A percentile compares a stretch with the other conserved stretches of the same genome.
Evolutionary conservation across 345 rosid species (phyloP).

Genomic region (Erysimum cheiranthoides): DNA sequence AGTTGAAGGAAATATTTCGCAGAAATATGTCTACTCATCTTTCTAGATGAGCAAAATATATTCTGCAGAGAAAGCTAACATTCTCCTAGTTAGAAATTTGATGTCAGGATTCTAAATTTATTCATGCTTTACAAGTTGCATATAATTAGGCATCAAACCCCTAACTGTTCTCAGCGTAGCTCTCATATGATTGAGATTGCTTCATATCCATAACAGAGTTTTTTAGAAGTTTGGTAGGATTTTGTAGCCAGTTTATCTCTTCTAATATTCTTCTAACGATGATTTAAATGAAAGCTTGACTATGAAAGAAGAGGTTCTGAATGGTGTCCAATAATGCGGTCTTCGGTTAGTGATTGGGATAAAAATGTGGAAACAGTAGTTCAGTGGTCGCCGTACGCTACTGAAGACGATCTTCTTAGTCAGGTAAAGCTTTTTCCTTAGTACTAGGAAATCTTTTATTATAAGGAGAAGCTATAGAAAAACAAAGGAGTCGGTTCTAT

Average conservation of each 20-base stretch:
- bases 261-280: constrained; percentile 34
- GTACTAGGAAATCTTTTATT: neutral
- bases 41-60: neutral
- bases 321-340: constrained; percentile 65
- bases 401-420: constrained; percentile 72
- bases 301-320: constrained; percentile 60
- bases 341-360: constrained; percentile 66
- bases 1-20: neutral
- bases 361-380: constrained; percentile 70
- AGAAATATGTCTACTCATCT: neutral
- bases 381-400: constrained; percentile 82
- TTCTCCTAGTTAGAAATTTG: neutral
- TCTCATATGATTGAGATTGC: neutral
- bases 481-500: neutral
- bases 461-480: neutral
- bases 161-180: neutral
- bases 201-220: neutral
- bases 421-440: constrained; percentile 59
- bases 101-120: constrained; percentile 4
- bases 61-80: constrained; percentile 7
- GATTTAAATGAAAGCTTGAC: constrained; percentile 67
- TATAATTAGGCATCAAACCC: constrained; percentile 13
- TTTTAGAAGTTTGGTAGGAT: neutral
- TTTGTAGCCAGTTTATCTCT: constrained; percentile 15
- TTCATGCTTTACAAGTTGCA: neutral